Conservation (phyloP, 2,329 filamentous ascomycete genomes). For the Massarina eburnea region DNA sequence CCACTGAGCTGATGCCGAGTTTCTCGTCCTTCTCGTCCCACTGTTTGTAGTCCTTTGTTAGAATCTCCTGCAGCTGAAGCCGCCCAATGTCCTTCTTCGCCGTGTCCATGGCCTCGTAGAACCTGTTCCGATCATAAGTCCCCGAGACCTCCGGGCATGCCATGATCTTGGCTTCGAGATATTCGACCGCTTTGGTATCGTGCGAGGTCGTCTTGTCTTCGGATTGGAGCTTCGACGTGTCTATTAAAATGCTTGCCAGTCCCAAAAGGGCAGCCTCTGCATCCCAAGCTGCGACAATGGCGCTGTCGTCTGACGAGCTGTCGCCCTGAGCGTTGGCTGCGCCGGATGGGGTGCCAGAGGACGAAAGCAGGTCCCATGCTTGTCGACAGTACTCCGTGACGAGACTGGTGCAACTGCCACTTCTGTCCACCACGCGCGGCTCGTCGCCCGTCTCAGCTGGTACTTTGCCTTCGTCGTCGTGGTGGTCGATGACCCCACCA, state of each 20-base stretch:
- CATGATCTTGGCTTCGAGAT: slow-evolving; percentile 60
- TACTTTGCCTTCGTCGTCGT: slow-evolving; percentile 68
- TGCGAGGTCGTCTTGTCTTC: slow-evolving; percentile 64
- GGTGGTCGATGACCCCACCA: slow-evolving; percentile 74
- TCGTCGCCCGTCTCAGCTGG: slow-evolving; percentile 48
- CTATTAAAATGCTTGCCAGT: slow-evolving; percentile 71
- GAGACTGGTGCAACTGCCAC: slow-evolving; percentile 73
- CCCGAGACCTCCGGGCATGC: slow-evolving; percentile 35
- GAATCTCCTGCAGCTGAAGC: slow-evolving; percentile 65
- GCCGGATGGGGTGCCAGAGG: slow-evolving; percentile 44
- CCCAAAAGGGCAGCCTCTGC: slow-evolving; percentile 66
- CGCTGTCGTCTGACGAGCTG: slow-evolving; percentile 30
- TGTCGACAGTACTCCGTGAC: slow-evolving; percentile 62
- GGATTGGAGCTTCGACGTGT: slow-evolving; percentile 66
- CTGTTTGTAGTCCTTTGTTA: slow-evolving; percentile 84
- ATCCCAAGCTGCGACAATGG: slow-evolving; percentile 49
- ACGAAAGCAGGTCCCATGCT: slow-evolving; percentile 58
- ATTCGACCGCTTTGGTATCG: slow-evolving; percentile 61
- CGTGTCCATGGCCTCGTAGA: slow-evolving; percentile 60
- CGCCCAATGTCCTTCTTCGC: slow-evolving; percentile 69
- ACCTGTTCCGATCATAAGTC: slow-evolving; percentile 56
- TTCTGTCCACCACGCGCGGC: slow-evolving; percentile 64
- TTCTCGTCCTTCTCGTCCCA: slow-evolving; percentile 59
- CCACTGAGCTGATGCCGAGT: slow-evolving; percentile 69
- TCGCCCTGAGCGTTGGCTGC: slow-evolving; percentile 45